phyloP scores from a whole-genome alignment of 768 basidiomycete genomes.

The Boletus insuetus region DNA sequence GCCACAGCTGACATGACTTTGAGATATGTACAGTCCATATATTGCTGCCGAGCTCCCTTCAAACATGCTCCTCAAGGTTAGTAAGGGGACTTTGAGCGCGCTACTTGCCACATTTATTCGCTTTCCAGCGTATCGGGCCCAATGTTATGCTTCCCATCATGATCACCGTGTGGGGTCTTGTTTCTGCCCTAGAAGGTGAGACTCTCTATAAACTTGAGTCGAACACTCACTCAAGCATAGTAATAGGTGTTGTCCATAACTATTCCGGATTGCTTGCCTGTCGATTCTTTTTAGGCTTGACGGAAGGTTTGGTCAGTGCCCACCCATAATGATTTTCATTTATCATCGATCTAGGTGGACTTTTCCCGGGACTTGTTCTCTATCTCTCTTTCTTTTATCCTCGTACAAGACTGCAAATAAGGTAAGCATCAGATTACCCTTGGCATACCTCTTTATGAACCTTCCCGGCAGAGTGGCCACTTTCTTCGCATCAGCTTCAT shows the following conservation, averaged over 20 bases:
- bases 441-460: not conserved
- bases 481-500: slow-evolving; percentile 44
- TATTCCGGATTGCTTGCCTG: slow-evolving; percentile 54
- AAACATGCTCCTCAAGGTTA: slow-evolving; percentile 52
- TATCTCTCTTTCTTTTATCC: slow-evolving; percentile 53
- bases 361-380: slow-evolving; percentile 56
- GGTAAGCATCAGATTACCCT: slow-evolving; percentile 1
- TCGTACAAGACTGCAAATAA: slow-evolving; percentile 26
- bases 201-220: not conserved
- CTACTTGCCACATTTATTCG: not conserved
- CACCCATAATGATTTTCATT: not conserved
- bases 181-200: slow-evolving; percentile 57
- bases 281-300: slow-evolving; percentile 49
- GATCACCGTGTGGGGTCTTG: slow-evolving; percentile 68
- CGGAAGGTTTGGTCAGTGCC: slow-evolving; percentile 47
- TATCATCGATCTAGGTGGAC: slow-evolving; percentile 40
- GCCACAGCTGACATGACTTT: not conserved
- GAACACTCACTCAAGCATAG: not conserved
- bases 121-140: slow-evolving; percentile 42
- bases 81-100: not conserved
- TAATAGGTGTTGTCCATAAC: slow-evolving; percentile 39
- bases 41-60: slow-evolving; percentile 60
- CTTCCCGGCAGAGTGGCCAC: slow-evolving; percentile 32
- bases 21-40: slow-evolving; percentile 40
- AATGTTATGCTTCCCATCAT: slow-evolving; percentile 61